phyloP scores from a whole-genome alignment of 257 asterid species.

The Nicotiana knightiana region DNA sequence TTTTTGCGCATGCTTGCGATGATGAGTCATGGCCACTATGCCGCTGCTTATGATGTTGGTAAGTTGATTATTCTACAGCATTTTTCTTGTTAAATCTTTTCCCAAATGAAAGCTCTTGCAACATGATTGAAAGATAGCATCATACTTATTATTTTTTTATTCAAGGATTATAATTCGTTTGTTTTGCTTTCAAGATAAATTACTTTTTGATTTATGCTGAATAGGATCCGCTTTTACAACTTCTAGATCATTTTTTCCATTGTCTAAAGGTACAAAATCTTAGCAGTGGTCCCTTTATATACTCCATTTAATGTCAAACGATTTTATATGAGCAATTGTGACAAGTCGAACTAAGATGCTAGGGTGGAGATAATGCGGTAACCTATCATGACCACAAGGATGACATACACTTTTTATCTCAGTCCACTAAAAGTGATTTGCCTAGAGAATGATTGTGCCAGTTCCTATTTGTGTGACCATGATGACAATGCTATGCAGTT shows the following conservation, averaged over 20 bases:
- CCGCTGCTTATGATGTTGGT: constrained; percentile 55
- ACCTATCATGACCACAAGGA: neutral
- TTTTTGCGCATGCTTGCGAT: constrained; percentile 85
- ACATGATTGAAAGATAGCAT: neutral
- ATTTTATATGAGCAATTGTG: neutral
- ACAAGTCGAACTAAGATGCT: neutral
- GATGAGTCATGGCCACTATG: constrained; percentile 64
- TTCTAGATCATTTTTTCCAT: neutral
- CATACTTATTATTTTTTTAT: neutral
- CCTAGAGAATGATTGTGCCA: neutral
- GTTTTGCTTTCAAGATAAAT: neutral
- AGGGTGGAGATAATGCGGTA: neutral
- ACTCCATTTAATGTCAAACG: neutral
- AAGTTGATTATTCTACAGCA: constrained; percentile 10
- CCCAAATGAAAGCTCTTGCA: neutral
- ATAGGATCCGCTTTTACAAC: neutral
- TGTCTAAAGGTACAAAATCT: neutral
- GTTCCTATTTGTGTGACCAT: neutral
- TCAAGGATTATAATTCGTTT: neutral
- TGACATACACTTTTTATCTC: neutral
- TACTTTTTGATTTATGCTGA: neutral
- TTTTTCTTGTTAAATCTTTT: neutral
- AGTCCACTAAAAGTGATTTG: neutral
- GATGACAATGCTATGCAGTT: neutral
- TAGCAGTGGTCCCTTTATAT: neutral